Base-by-base conservation (phyloP, 129 eudicot genomes). In the Escallonia herrerae region DNA sequence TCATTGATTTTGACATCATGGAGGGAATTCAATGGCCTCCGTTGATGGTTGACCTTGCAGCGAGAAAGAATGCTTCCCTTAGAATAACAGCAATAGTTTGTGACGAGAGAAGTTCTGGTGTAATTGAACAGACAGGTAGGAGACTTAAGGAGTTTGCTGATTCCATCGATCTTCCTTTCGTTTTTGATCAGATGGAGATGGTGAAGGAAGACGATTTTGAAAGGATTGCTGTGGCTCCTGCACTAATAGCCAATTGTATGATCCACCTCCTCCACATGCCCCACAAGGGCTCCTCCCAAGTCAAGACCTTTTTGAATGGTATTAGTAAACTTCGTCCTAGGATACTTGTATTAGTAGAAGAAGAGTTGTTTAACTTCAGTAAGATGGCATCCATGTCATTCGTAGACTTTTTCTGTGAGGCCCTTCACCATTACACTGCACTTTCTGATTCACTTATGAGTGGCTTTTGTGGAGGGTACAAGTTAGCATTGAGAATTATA, bases 21-120 rank as follows among this genome's bases (percentile, higher is more conserved):
- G 76, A 72, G 33, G 76, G 76, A 33, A 72, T 72, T 55, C 76
- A 72, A 39, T 72, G 69, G 63, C 76, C 76, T 54, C 56, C 70
- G 6, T 63, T 72, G 40, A 72, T 72, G 76, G 62, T 55, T 46
- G 76, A 63, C 15, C 64, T 71, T 2, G 45, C 63, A 1, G 55
- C 2, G 1, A 44, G 49, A 63, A 39, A 22, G 37, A 48, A 72
- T 3, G 47, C 47, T 42, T 63, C 69, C 3, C 69, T 72, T 10
- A 54, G 50, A 10, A 72, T 72, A 33, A 72, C 76, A 22, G 64
- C 70, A 10, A 43, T 63, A 3, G 54, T 61, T 43, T 6, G 9
- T 13, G 66, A 52, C 13, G 2, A 52, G 2, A 40, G 3, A 61
- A 43, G 11, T 22, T 7, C n/a, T 3, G 9, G 50, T 8, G 2